phyloP scores from a whole-genome alignment of 1,284 basidiomycete genomes.

The Tilletia setariae region DNA sequence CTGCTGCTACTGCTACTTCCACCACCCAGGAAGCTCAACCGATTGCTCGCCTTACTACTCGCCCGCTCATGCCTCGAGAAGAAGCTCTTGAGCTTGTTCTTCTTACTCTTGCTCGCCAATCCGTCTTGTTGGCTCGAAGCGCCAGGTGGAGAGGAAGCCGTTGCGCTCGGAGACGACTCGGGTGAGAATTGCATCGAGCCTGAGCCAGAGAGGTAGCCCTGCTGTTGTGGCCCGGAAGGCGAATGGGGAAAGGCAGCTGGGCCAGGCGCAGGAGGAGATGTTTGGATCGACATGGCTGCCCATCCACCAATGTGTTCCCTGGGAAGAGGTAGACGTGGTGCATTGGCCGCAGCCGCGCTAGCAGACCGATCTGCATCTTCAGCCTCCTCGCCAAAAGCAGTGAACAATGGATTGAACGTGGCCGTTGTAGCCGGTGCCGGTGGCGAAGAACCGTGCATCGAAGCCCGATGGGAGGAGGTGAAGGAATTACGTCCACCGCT shows the following conservation, averaged over 20 bases:
- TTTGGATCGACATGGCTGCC: neutral
- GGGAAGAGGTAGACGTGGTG: neutral
- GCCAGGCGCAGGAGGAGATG: neutral
- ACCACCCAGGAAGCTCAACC: neutral
- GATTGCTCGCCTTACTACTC: neutral
- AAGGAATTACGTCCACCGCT: neutral
- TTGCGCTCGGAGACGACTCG: neutral
- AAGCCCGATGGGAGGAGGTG: neutral
- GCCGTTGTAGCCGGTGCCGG: neutral
- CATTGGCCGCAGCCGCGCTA: neutral
- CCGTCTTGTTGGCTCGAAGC: neutral
- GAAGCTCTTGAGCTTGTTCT: slow-evolving; percentile 10
- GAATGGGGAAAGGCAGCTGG: neutral
- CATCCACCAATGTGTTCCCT: neutral
- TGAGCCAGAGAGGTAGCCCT: neutral
- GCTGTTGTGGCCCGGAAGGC: neutral
- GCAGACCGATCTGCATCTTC: slow-evolving; percentile 8
- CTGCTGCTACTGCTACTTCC: neutral
- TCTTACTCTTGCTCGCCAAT: neutral
- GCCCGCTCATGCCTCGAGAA: slow-evolving; percentile 7
- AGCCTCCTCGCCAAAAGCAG: neutral
- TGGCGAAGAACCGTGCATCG: neutral
- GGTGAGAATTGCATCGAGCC: neutral
- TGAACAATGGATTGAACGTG: slow-evolving; percentile 2
- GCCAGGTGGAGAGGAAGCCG: neutral